Evolutionary conservation across 2,329 filamentous ascomycete genomes (phyloP).

Genomic region (Polytolypa hystricis): DNA sequence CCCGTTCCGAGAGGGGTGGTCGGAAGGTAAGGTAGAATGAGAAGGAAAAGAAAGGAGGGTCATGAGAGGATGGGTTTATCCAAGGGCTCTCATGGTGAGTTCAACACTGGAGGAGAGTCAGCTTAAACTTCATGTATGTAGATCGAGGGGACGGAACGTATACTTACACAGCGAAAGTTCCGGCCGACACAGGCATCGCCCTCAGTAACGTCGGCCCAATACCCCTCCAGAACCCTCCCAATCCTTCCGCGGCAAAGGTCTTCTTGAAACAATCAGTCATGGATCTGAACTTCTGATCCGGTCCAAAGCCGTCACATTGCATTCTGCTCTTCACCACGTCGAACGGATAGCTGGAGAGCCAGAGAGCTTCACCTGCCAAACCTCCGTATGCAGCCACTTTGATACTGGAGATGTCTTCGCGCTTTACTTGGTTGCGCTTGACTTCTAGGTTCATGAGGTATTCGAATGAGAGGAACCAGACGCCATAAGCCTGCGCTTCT

Average conservation of each 20-base stretch:
- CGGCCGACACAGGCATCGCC: constrained; percentile 93
- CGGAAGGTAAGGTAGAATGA: no score
- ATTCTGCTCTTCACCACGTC: constrained; percentile 99
- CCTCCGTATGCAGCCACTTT: constrained; percentile 92
- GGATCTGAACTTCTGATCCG: constrained; percentile 56
- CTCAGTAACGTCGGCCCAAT: constrained; percentile 81
- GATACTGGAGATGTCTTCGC: constrained; percentile 66
- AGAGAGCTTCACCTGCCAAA: constrained; percentile 83
- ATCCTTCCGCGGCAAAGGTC: constrained; percentile 66
- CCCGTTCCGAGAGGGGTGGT: no score
- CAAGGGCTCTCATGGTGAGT: constrained; percentile 36
- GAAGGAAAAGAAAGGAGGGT: no score
- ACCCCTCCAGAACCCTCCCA: constrained; percentile 87
- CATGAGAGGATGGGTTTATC: constrained; percentile 19
- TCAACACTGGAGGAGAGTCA: constrained; percentile 27
- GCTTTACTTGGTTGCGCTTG: constrained; percentile 59
- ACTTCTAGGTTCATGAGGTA: constrained; percentile 91
- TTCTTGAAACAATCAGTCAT: constrained; percentile 87
- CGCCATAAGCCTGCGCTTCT: constrained; percentile 88
- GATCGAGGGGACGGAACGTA: constrained; percentile 2
- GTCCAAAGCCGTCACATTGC: constrained; percentile 90
- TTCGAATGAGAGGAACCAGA: constrained; percentile 93
- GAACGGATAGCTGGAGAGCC: constrained; percentile 87
- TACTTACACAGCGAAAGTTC: constrained; percentile 76
- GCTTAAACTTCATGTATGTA: not conserved